phyloP scores from a whole-genome alignment of 495 filamentous ascomycete species.

The Aspergillus cristatus region DNA sequence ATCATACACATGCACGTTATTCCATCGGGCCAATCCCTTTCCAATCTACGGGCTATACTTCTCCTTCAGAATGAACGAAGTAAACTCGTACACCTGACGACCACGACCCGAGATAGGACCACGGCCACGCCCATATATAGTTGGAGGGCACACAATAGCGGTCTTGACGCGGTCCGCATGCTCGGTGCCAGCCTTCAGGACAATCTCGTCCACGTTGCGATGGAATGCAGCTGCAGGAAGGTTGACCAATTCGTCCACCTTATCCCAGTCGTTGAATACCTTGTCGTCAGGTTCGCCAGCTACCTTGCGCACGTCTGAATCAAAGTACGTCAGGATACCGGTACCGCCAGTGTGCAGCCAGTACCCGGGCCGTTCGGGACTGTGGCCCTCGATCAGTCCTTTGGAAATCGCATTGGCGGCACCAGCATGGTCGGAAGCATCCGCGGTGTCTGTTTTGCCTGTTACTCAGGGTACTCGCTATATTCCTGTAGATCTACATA shows the following conservation, averaged over 20 bases:
- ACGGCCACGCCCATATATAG: conserved; percentile 54
- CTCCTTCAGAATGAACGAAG: conserved; percentile 38
- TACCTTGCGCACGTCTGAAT: conserved; percentile 27
- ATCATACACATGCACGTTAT: conserved; percentile 59
- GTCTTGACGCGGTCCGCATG: conserved; percentile 41
- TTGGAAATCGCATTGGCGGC: conserved; percentile 36
- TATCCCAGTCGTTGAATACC: conserved; percentile 42
- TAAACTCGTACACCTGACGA: conserved; percentile 48
- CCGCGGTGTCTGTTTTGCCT: conserved; percentile 28
- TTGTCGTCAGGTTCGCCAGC: conserved; percentile 41
- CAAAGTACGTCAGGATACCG: conserved; percentile 40
- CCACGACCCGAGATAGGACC: conserved; percentile 52
- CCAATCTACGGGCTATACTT: conserved; percentile 48
- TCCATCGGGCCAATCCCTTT: conserved; percentile 51
- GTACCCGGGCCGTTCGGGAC: conserved; percentile 30
- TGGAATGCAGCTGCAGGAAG: conserved; percentile 40
- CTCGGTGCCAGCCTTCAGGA: conserved; percentile 28
- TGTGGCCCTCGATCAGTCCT: conserved; percentile 27
- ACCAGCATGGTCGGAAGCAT: conserved; percentile 41
- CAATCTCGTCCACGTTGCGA: conserved; percentile 43
- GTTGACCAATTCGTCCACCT: conserved; percentile 36
- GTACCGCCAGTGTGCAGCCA: conserved; percentile 54
- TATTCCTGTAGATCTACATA: too few species aligned
- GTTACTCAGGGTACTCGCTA: background rate
- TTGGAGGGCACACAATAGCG: conserved; percentile 60